Conservation (phyloP, 176 grass and related monocot species). For the Areca catechu region DNA sequence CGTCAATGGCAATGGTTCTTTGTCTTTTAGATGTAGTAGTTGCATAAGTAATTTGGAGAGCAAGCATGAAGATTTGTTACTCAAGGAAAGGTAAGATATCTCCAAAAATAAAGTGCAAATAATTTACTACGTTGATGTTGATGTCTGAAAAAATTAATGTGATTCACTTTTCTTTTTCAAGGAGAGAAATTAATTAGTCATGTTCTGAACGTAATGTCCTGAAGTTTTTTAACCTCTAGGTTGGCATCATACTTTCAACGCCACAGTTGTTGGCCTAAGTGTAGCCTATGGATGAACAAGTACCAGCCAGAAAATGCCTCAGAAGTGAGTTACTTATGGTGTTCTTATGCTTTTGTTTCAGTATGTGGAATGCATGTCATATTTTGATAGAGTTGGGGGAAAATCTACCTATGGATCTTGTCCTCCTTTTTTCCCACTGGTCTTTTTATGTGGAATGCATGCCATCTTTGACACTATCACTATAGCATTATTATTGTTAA, state of each 20-base stretch:
- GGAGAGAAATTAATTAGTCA: too few relatives aligned
- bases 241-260: conserved; percentile 4
- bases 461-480: too few relatives aligned
- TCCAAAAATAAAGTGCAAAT: background rate
- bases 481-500: background rate
- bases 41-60: conserved; percentile 19
- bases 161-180: too few relatives aligned
- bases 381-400: too few relatives aligned
- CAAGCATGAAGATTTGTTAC: conserved; percentile 19
- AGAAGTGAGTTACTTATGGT: conserved; percentile 40
- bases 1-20: conserved; percentile 20
- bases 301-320: conserved; percentile 72
- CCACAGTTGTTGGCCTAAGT: conserved; percentile 34
- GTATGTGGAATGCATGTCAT: too few relatives aligned
- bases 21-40: conserved; percentile 18
- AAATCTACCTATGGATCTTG: too few relatives aligned
- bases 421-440: too few relatives aligned
- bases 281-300: conserved; percentile 76
- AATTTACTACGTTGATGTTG: too few relatives aligned
- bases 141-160: too few relatives aligned
- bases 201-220: too few relatives aligned
- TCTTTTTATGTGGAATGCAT: too few relatives aligned
- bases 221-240: conserved; percentile 9
- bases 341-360: background rate
- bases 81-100: conserved; percentile 29